Evolutionary conservation across 257 asterid genomes (phyloP).

Genomic region (Nicotiana sylvestris): DNA sequence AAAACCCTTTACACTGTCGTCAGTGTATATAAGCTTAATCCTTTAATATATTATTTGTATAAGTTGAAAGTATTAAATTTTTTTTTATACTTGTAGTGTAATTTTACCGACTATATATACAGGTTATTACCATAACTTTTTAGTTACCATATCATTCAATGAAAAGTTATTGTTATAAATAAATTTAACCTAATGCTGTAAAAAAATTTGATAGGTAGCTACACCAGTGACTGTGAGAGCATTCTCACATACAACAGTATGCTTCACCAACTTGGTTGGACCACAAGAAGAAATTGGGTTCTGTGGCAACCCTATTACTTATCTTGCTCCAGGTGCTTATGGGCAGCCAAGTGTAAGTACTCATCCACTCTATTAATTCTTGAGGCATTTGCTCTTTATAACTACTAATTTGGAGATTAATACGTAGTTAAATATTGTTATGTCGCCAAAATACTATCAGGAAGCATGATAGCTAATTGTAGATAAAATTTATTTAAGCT

Average conservation of each 20-base stretch:
- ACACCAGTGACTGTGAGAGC: not conserved
- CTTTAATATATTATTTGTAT: not conserved
- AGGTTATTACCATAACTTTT: not conserved
- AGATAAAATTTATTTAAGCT: not conserved
- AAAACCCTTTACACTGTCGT: too few species aligned
- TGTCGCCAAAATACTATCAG: not conserved
- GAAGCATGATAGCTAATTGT: not conserved
- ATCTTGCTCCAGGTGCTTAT: constrained; percentile 13
- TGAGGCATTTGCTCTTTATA: not conserved
- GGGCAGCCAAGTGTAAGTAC: constrained; percentile 19
- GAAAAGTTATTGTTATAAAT: not conserved
- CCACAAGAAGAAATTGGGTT: constrained; percentile 19
- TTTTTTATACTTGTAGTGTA: too few species aligned
- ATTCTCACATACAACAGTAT: constrained; percentile 12
- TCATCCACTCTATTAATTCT: not conserved
- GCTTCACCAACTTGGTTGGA: constrained; percentile 19
- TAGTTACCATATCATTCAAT: too few species aligned
- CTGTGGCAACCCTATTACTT: constrained; percentile 12
- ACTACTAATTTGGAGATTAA: not conserved
- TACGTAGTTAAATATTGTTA: not conserved
- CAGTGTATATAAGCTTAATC: too few species aligned
- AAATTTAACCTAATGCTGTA: not conserved
- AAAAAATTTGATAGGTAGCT: not conserved
- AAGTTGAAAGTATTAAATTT: too few species aligned
- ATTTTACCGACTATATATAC: too few species aligned